Evolutionary conservation across 2,329 filamentous ascomycete genomes (phyloP), one percentile per base, ranked within the genome.

Genomic region (Penicillium expansum): DNA sequence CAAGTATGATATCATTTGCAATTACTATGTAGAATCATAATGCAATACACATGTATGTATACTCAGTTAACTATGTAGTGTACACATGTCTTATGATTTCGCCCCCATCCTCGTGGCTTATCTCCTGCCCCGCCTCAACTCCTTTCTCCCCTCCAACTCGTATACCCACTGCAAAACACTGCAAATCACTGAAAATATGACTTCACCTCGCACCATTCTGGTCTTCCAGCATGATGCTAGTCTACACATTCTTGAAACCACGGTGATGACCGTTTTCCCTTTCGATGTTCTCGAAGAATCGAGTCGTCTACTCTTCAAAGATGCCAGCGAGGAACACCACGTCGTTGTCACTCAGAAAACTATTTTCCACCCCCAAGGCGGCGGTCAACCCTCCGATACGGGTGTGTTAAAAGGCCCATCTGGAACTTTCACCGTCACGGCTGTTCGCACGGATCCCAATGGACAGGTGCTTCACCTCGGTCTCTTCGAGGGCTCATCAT

Each of bases 301-400:
- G 32, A 82, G 84, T 55, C 79, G 76, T 50, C 67, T 73, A 7
- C 80, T 89, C 10, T 86, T 86, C 76, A 89, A 88, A 67, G 73
- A 81, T 13, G 79, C 75, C 5, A 69, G 69, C 9, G 77, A 81
- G 5, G 70, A 79, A 1, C 79, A 84, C 62, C 79, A 81, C 65
- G 80, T 85, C n/a, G 71, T 90, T 20, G 78, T 84, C 6, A 88
- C 85, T 0, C 76, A 82, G 2, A 74, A 82, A 45, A 91, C 88
- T n/a, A 86, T 91, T 59, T 91, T 91, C 73, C 86, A 91, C 60
- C 84, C 86, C 0, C 88, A 91, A 71, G 88, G 88, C 20, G 88
- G 88, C 58, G 88, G 88, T 8, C 88, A 91, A 66, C 88, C 88
- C 0, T 86, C 83, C 0, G 88, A 91, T 60, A 77, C 80, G 11